These are phyloP conservation scores for Stachybotrys chartarum DNA, from an alignment of 2,329 filamentous ascomycete genomes.

Conservation along the genomic window DNA sequence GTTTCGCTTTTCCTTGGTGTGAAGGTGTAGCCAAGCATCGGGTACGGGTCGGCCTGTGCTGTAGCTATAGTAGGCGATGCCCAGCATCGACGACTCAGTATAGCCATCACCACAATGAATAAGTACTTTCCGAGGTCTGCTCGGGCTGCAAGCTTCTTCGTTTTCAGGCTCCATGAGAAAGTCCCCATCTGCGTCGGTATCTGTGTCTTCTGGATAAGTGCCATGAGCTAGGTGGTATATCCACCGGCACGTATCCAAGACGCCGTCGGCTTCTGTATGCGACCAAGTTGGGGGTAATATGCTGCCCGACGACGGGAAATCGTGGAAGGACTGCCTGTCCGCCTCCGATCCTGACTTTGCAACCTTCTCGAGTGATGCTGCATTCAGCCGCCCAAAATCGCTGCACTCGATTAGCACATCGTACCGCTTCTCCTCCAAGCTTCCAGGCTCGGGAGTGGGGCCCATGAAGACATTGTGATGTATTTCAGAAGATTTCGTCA, in stretches of 20 bases:
- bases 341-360: slow-evolving; percentile 46
- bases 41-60: slow-evolving; percentile 74
- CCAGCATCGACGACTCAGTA: slow-evolving; percentile 86
- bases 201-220: slow-evolving; percentile 31
- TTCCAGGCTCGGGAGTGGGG: slow-evolving; percentile 67
- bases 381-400: slow-evolving; percentile 73
- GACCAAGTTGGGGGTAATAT: slow-evolving; percentile 80
- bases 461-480: slow-evolving; percentile 86
- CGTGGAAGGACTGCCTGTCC: slow-evolving; percentile 29
- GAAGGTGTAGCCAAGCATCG: slow-evolving; percentile 80
- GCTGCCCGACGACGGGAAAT: slow-evolving; percentile 93
- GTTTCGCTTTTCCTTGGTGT: slow-evolving; percentile 74
- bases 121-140: slow-evolving; percentile 60
- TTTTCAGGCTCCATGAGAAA: slow-evolving; percentile 12
- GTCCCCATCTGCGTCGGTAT: slow-evolving; percentile 24
- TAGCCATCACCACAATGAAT: slow-evolving; percentile 96
- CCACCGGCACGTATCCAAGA: slow-evolving; percentile 84
- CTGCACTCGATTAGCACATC: slow-evolving; percentile 86
- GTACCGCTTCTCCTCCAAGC: slow-evolving; percentile 54
- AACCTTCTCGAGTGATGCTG: slow-evolving; percentile 56
- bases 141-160: slow-evolving; percentile 9
- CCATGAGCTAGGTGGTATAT: slow-evolving; percentile 78
- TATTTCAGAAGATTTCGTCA: slow-evolving; percentile 87
- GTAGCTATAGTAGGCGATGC: slow-evolving; percentile 89
- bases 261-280: slow-evolving; percentile 72